Base-by-base conservation (phyloP, 2,329 filamentous ascomycete species). In the Orbilia brochopaga region DNA sequence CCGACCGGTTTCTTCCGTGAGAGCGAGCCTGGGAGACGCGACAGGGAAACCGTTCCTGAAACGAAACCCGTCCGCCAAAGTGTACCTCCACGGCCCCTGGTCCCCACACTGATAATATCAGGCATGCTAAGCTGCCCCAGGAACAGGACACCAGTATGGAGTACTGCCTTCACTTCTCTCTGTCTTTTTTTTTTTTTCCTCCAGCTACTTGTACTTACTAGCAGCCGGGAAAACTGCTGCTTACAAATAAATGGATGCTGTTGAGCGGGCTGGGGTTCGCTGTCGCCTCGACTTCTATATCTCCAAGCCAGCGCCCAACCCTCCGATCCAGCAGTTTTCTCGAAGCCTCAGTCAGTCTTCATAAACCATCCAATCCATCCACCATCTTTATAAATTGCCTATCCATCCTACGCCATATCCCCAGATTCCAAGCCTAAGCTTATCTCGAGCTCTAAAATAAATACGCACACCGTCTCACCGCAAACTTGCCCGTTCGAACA, bases 21-120 rank as follows among this genome's bases (percentile, higher is more conserved):
- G 56, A 63, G 42, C 27, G 37, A 42, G 4, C 37, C 15, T 13
- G 37, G 37, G 37, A 15, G 37, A 17, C 37, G 37, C 27, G 54
- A 51, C 59, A 70, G 59, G 66, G 59, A 64, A 63, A 37, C 15
- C 27, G 46, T 64, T 53, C 66, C 37, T 70, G 66, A 70, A 70
- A 70, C 66, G 66, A 70, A 70, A 70, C 66, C n/a, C 50, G 53
- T 55, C 55, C 48, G 46, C 52, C 54, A 37, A 35, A 63, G 56
- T n/a, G 53, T 58, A 59, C 62, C 2, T 13, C 3, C 15, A 27
- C 46, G n/a, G n/a, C 46, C 17, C 19, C 46, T 15, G 11, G 37
- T 13, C 37, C 15, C 37, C 37, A 42, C 37, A 42, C 11, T 42
- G 37, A 42, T 42, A 42, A 42, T 42, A 51, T 13, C 46, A 51